Base-by-base conservation (phyloP, 768 basidiomycete genomes). In the Podaxis mareebaensis region DNA sequence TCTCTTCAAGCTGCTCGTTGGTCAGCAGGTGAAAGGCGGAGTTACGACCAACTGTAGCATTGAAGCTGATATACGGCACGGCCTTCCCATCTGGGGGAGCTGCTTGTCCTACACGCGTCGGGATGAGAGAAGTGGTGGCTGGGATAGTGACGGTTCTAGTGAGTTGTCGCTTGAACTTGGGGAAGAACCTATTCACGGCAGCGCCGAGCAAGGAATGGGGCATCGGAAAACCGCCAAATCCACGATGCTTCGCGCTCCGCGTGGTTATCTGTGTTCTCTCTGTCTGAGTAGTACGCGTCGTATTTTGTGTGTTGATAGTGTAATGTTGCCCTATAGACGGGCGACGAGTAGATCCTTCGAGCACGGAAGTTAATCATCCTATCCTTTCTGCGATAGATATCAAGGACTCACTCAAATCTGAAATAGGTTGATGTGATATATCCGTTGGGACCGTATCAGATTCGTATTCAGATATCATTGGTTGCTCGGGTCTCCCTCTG, bases 31-130 rank as follows among this genome's bases (percentile, higher is more conserved):
- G 81, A 67, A 93, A 93, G 2, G 77, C 76, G 3, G 91, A 93
- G 71, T 96, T 96, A 38, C 88, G 83, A 0, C 93, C 92, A n/a
- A 95, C 92, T 2, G 84, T 72, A 0, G 93, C 91, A 51, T 93
- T 86, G 71, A 97, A 98, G 1, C 88, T 83, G 63, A 98, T 89
- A 73, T 98, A 98, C 0, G 91, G 78, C 38, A 63, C 61, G 30
- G 48, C 46, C 48, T 63, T 63, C 2, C 91, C 94, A 0, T 76
- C 72, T 66, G 77, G 82, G 54, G 77, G 78, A n/a, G 84, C 83
- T 42, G 74, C 72, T 59, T 75, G 67, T 39, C 74, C 78, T 24
- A 72, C 76, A 38, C 71, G 73, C 60, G 77, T 76, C 6, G 85
- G 82, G 5, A 79, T 78, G 33, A 89, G 71, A 0, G 93, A 88